Base-by-base conservation (phyloP, 495 filamentous ascomycete species). In the Tuber borchii region DNA sequence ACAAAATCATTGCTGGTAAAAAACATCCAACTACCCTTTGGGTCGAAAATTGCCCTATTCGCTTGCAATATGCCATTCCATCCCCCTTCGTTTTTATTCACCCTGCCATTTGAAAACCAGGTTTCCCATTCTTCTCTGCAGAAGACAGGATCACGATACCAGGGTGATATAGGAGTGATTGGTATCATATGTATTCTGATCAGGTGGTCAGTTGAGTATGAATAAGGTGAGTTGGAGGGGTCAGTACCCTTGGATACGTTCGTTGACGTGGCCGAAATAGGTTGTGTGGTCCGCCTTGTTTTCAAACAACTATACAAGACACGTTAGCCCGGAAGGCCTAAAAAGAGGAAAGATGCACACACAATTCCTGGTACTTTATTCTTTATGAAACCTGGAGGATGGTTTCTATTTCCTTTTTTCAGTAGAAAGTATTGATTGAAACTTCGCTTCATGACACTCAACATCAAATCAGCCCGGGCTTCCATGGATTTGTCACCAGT, bases 221-320 rank as follows among this genome's bases (percentile, higher is more conserved):
- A 42, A 39, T 12, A 37, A 22, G 34, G 26, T n/a, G 37, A 10
- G n/a, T 71, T 61, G 44, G 37, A 34, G 17, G 10, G 56, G 40
- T 40, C n/a, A 12, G 12, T 42, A 70, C 73, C 92, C 95, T 84
- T 99, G 91, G 76, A 98, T 90, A 82, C 90, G 97, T 85, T 97
- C 93, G 3, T 88, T 85, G 74, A 93, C 91, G 72, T 83, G 82
- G 16, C 94, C 94, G 81, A 99, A 99, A 85, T 95, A 98, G 2
- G 95, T 99, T 14, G 91, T 92, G 83, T 97, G 95, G 83, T 98
- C 93, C 69, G 94, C 88, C 84, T 99, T 99, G 84, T 97, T 98
- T 84, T 99, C 95, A 82, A 97, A 99, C 10, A 98, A 83, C 80
- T 82, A 46, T 72, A 34, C 22, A 26, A 31, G 7, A n/a, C 39